Conservation (phyloP, 495 filamentous ascomycete genomes). For the Viridothelium virens region DNA sequence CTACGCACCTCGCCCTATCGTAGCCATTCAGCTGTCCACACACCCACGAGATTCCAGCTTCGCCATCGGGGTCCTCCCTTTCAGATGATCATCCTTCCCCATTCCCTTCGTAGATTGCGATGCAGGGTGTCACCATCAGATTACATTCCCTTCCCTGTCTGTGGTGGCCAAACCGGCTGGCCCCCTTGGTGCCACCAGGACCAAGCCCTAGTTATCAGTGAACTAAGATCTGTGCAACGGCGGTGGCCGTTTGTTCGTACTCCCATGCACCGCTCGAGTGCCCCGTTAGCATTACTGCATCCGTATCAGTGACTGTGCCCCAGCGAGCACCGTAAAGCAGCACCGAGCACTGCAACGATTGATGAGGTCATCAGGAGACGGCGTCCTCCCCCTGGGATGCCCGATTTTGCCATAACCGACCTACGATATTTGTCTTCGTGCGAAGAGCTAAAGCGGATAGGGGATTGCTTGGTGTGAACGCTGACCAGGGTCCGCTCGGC, state of each 20-base stretch:
- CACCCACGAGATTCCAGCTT: neutral
- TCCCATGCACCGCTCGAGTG: neutral
- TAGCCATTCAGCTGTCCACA: neutral
- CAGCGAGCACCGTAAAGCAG: neutral
- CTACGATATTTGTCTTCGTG: neutral
- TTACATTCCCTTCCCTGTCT: conserved; percentile 3
- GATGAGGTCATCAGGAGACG: conserved; percentile 1
- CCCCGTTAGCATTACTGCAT: neutral
- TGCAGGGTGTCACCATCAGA: conserved; percentile 6
- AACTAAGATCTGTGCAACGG: neutral
- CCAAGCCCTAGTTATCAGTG: neutral
- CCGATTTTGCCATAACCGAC: too few species aligned
- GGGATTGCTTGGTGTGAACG: neutral
- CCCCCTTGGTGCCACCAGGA: too few species aligned
- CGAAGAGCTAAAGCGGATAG: neutral
- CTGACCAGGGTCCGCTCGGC: neutral
- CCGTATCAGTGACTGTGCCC: too few species aligned
- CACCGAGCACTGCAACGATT: neutral
- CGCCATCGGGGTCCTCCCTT: neutral
- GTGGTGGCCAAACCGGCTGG: neutral
- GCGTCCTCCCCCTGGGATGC: neutral
- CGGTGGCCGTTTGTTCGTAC: neutral
- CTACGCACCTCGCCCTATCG: too few species aligned
- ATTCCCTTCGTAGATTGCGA: neutral
- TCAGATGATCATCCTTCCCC: neutral